Evolutionary conservation across 176 grass and related monocot species (phyloP).

Genomic region (Alloteropsis semialata): DNA sequence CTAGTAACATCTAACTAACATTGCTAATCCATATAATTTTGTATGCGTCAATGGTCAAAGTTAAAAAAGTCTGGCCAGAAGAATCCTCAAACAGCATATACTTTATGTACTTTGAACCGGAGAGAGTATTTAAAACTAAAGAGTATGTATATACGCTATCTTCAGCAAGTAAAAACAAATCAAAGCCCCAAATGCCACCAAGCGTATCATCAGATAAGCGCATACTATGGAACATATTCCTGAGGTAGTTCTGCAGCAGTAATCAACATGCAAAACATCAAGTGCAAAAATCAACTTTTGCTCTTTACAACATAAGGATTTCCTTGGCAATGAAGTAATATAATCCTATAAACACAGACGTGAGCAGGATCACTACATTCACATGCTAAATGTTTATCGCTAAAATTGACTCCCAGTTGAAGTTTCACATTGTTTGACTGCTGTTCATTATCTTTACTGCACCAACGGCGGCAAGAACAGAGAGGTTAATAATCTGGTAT

Average conservation of each 20-base stretch:
- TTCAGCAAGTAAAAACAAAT: background rate
- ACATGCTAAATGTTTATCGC: conserved; percentile 17
- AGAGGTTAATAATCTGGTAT: conserved; percentile 78
- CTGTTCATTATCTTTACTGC: conserved; percentile 12
- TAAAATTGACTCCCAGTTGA: background rate
- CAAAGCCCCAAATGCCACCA: background rate
- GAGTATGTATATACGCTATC: background rate
- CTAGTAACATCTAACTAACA: too few relatives aligned
- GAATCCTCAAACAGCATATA: too few relatives aligned
- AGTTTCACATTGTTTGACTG: background rate
- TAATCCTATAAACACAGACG: background rate
- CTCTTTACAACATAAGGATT: background rate
- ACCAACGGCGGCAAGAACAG: background rate
- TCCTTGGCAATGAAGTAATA: background rate
- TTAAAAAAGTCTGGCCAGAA: too few relatives aligned
- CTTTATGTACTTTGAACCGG: too few relatives aligned
- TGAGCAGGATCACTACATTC: background rate
- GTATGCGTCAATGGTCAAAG: too few relatives aligned
- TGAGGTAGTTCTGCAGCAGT: background rate
- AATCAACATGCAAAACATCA: background rate
- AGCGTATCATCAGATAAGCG: background rate
- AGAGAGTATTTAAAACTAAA: too few relatives aligned
- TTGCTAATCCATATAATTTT: too few relatives aligned
- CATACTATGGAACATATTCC: background rate
- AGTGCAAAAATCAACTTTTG: background rate